A percentile compares a stretch with the other conserved stretches of the same genome.
These are phyloP conservation scores for Vitis vinifera DNA, from an alignment of 164 flowering plant species.

Conservation along the genomic window ASM3070453v1 NC_081817.1:7043001-7043500, in stretches of 20 bases:
- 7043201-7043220: neutral
- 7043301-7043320: slow-evolving; percentile 32
- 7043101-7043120: slow-evolving; percentile 98
- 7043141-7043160: slow-evolving; percentile 74
- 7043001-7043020: slow-evolving; percentile 3
- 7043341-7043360: slow-evolving; percentile 92
- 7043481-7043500: neutral
- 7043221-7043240: too few relatives aligned
- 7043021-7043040: neutral
- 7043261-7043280: neutral
- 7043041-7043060: neutral
- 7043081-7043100: slow-evolving; percentile 96
- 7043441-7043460: neutral
- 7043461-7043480: neutral
- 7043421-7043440: slow-evolving; percentile 12
- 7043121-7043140: slow-evolving; percentile 81
- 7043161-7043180: slow-evolving; percentile 90
- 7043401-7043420: slow-evolving; percentile 95
- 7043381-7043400: slow-evolving; percentile 75
- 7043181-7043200: neutral
- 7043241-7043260: too few relatives aligned
- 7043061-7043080: slow-evolving; percentile 28
- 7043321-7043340: slow-evolving; percentile 80
- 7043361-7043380: slow-evolving; percentile 90
- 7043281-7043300: neutral